phyloP scores from a whole-genome alignment of 106 monocot species.

The Acorus calamus region DNA sequence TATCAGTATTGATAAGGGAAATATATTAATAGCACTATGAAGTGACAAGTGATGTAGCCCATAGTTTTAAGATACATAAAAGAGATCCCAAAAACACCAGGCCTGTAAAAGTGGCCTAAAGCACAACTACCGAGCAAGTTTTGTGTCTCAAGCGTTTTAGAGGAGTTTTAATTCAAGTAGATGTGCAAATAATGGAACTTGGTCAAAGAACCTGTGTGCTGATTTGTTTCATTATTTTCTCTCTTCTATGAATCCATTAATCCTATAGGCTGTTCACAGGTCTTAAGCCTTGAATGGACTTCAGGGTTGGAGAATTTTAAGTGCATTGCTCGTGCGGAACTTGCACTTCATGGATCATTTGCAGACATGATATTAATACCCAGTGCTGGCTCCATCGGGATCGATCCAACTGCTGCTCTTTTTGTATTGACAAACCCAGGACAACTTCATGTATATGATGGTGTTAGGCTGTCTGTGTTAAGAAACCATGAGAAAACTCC shows the following conservation, averaged over 20 bases:
- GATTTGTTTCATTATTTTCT: background rate
- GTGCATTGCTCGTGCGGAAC: slow-evolving; percentile 57
- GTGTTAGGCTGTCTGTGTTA: slow-evolving; percentile 29
- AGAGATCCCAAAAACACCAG: too few relatives aligned
- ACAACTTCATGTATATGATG: slow-evolving; percentile 86
- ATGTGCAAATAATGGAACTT: too few relatives aligned
- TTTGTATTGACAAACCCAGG: slow-evolving; percentile 90
- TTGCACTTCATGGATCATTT: slow-evolving; percentile 83
- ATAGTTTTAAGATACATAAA: too few relatives aligned
- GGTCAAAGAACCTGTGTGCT: too few relatives aligned
- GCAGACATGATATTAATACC: slow-evolving; percentile 94
- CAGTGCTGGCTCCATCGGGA: slow-evolving; percentile 32
- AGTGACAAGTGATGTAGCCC: too few relatives aligned
- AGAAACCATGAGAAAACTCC: slow-evolving; percentile 30
- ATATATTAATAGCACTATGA: too few relatives aligned
- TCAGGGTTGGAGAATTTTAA: slow-evolving; percentile 51
- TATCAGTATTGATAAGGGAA: too few relatives aligned
- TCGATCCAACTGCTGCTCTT: slow-evolving; percentile 48
- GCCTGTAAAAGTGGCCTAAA: too few relatives aligned
- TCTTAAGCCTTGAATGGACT: slow-evolving; percentile 61
- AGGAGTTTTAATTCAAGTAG: too few relatives aligned
- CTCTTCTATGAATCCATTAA: background rate
- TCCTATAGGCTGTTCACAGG: slow-evolving; percentile 29
- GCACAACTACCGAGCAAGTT: too few relatives aligned
- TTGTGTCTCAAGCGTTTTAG: too few relatives aligned